These are phyloP conservation scores for Aspergillus brasiliensis DNA, from an alignment of 2,329 filamentous ascomycete genomes.

Conservation along the genomic window DNA sequence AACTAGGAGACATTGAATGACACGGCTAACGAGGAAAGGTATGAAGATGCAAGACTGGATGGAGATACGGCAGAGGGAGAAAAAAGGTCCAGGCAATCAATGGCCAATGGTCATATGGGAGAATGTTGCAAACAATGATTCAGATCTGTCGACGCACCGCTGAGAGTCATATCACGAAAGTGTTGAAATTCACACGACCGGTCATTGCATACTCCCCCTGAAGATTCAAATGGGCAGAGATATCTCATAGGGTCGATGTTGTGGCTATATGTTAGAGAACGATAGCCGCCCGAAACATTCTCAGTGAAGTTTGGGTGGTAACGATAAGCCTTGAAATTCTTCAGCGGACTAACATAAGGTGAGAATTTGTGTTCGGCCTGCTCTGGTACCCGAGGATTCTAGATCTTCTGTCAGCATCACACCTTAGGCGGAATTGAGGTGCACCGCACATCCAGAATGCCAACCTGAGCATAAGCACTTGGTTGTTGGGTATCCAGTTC, in stretches of 20 bases:
- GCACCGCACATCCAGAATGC: constrained; percentile 37
- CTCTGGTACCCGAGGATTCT: constrained; percentile 28
- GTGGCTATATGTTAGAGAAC: constrained; percentile 91
- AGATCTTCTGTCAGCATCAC: constrained; percentile 30
- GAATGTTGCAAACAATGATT: constrained; percentile 27
- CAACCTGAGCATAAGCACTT: constrained; percentile 27
- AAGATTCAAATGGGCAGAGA: constrained; percentile 75
- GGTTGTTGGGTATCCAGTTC: constrained; percentile 25
- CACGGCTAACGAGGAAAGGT: no score
- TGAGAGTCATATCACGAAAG: constrained; percentile 70
- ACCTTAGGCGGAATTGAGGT: constrained; percentile 17
- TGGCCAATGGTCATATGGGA: constrained; percentile 16
- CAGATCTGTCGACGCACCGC: constrained; percentile 66
- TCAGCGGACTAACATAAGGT: constrained; percentile 82
- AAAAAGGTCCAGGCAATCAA: constrained; percentile 16
- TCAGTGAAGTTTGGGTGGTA: constrained; percentile 78
- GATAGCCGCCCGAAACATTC: constrained; percentile 72
- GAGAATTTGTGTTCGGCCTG: constrained; percentile 43
- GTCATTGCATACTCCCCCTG: constrained; percentile 73
- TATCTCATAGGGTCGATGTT: constrained; percentile 75
- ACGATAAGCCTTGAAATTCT: constrained; percentile 81
- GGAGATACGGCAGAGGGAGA: not conserved
- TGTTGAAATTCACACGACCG: constrained; percentile 76
- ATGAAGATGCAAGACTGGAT: no score
- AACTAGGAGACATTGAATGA: constrained; percentile 3